Evolutionary conservation across 805 yeast genomes (phyloP).

Genomic region (Candida golubevii): DNA sequence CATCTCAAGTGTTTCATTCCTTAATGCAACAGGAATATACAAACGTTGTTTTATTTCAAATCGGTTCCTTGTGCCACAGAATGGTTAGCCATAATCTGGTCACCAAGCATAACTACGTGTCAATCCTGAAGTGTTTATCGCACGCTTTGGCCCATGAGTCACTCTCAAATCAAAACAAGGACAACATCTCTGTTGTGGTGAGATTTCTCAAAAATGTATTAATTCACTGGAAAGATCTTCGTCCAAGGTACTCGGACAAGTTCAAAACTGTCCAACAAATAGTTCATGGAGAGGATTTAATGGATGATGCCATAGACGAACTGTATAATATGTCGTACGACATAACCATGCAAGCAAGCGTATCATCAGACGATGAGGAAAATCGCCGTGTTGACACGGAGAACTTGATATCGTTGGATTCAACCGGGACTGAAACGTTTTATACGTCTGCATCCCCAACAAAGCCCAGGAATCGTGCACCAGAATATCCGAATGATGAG

Average conservation of each 20-base stretch:
- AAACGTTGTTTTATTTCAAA: constrained; percentile 38
- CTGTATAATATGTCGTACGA: constrained; percentile 34
- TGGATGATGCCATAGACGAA: constrained; percentile 18
- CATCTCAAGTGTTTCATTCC: constrained; percentile 30
- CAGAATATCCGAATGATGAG: no score
- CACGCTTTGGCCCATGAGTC: constrained; percentile 55
- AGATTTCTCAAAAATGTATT: constrained; percentile 52
- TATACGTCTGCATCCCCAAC: no score
- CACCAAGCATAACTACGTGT: constrained; percentile 22
- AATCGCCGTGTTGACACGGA: neutral
- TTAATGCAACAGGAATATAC: constrained; percentile 25
- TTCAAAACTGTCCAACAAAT: constrained; percentile 16
- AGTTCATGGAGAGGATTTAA: constrained; percentile 14
- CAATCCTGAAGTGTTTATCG: constrained; percentile 45
- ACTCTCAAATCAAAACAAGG: constrained; percentile 36
- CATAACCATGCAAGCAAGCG: constrained; percentile 16
- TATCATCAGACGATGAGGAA: constrained; percentile 18
- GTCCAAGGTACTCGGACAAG: constrained; percentile 8
- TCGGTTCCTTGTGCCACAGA: constrained; percentile 36
- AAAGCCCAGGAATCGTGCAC: no score
- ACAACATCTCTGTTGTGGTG: constrained; percentile 46
- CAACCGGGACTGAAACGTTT: no score
- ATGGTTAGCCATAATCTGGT: constrained; percentile 28
- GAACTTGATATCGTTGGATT: neutral
- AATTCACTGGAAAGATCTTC: constrained; percentile 44